These are phyloP conservation scores for Termitomyces sp. DNA, from an alignment of 1,284 basidiomycete species.

Conservation along the genomic window DNA sequence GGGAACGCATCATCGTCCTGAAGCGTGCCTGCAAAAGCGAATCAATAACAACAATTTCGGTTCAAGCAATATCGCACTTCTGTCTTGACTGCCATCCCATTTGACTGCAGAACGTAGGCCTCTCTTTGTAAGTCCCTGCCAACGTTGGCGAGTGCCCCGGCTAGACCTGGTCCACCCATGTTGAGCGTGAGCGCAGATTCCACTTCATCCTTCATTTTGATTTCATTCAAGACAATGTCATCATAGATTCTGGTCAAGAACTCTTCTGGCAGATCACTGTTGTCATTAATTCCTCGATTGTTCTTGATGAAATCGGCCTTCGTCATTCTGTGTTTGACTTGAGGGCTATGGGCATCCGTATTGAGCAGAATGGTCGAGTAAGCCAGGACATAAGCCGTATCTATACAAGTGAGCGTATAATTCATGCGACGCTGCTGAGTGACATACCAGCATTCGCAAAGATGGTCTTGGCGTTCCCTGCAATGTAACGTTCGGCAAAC, in stretches of 20 bases:
- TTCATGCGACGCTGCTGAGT: background rate
- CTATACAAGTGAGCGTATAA: constrained; percentile 25
- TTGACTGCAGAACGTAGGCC: constrained; percentile 89
- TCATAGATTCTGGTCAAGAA: constrained; percentile 77
- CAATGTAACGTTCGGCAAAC: constrained; percentile 93
- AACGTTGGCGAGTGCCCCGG: constrained; percentile 78
- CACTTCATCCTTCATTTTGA: constrained; percentile 96
- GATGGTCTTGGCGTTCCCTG: constrained; percentile 72
- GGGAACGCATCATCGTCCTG: constrained; percentile 83
- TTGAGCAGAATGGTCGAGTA: constrained; percentile 95
- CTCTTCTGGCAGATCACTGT: constrained; percentile 82
- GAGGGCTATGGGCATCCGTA: constrained; percentile 93
- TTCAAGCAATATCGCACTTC: constrained; percentile 48
- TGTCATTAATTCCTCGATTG: constrained; percentile 93
- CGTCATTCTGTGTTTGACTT: constrained; percentile 91
- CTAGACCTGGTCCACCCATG: constrained; percentile 64
- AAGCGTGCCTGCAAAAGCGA: constrained; percentile 66
- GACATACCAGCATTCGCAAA: constrained; percentile 79
- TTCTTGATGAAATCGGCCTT: constrained; percentile 88
- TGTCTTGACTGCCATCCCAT: constrained; percentile 93
- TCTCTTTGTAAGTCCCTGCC: constrained; percentile 92
- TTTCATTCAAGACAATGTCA: constrained; percentile 88
- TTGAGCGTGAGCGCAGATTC: constrained; percentile 51
- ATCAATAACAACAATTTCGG: constrained; percentile 8
- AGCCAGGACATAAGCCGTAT: constrained; percentile 89